Evolutionary conservation across 1,284 basidiomycete species (phyloP), one percentile per base, ranked within the genome.

Genomic region (Ustilago curta): DNA sequence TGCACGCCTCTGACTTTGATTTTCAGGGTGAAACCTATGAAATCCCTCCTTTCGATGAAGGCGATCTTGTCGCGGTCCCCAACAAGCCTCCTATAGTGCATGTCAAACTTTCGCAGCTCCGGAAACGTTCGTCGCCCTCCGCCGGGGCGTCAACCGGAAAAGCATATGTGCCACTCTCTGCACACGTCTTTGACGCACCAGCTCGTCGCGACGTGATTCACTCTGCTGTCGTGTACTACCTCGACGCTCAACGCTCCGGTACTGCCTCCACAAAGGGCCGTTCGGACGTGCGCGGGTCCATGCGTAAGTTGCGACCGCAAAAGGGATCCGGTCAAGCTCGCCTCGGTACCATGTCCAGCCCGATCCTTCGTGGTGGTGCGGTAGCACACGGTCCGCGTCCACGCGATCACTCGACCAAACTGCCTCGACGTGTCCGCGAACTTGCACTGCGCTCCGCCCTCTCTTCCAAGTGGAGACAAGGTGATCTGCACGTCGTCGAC

Each of bases 171-270:
- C 88, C 90, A 50, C 90, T 96, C 37, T 90, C 95, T 72, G 90
- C 93, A 7, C 88, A 90, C 31, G 90, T 99, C 27, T 99, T 99
- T 86, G 88, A 89, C 76, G 68, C 71, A n/a, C 91, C 93, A 72
- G 90, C 96, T 45, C 92, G 96, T 54, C 89, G 91, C 21, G 95
- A 98, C 84, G 93, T 99, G 68, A 90, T 99, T 11, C 96, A 99
- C 85, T 89, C 94, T 59, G 96, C 95, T 80, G 91, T 95, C 42
- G 90, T 93, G 9, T 94, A 97, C 84, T 90, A 97, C 85, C 91
- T 93, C 31, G 93, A 97, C 78, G 90, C 90, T 8, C 88, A 95
- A 44, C 92, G 96, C 35, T 91, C 93, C 86, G 95, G 94, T 47
- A 91, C 91, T n/a, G 93, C 93, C 7, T 91, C 88, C 76, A 97